Evolutionary conservation across 2,329 filamentous ascomycete species (phyloP).

Genomic region (Beauveria sp.): DNA sequence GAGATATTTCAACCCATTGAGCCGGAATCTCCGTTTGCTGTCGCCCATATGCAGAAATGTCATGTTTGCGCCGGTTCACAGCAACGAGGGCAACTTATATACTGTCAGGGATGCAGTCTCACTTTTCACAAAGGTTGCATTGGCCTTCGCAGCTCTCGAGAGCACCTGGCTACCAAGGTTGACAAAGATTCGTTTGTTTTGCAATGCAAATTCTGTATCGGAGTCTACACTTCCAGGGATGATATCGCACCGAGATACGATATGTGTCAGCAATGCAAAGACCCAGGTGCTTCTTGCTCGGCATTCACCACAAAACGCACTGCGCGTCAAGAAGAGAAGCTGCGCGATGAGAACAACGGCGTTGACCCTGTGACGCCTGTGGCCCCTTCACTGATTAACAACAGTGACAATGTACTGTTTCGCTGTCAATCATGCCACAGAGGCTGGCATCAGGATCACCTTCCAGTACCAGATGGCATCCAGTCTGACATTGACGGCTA

Average conservation of each 20-base stretch:
- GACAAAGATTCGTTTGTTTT: conserved; percentile 70
- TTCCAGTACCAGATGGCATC: conserved; percentile 43
- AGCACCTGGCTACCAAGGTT: conserved; percentile 88
- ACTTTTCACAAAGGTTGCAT: conserved; percentile 80
- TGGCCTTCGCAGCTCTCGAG: conserved; percentile 61
- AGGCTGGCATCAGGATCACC: conserved; percentile 76
- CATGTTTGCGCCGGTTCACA: conserved; percentile 53
- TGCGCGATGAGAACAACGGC: conserved; percentile 70
- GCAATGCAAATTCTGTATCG: conserved; percentile 82
- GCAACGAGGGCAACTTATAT: conserved; percentile 60
- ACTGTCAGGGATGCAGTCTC: conserved; percentile 84
- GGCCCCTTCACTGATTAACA: conserved; percentile 59
- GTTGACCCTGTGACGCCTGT: conserved; percentile 67
- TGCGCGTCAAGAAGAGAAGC: conserved; percentile 72
- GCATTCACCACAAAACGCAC: conserved; percentile 69
- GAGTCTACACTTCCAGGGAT: conserved; percentile 61
- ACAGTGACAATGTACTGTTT: conserved; percentile 69
- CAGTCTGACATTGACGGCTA: conserved; percentile 17
- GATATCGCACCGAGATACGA: conserved; percentile 59
- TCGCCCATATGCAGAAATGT: conserved; percentile 63
- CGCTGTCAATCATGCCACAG: conserved; percentile 71
- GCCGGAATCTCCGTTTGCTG: conserved; percentile 57
- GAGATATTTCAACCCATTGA: conserved; percentile 64
- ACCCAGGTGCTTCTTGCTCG: conserved; percentile 58
- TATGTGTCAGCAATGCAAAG: conserved; percentile 62